Evolutionary conservation across 2,329 filamentous ascomycete genomes (phyloP), one percentile per base, ranked within the genome.

Genomic region (Amphichorda felina): DNA sequence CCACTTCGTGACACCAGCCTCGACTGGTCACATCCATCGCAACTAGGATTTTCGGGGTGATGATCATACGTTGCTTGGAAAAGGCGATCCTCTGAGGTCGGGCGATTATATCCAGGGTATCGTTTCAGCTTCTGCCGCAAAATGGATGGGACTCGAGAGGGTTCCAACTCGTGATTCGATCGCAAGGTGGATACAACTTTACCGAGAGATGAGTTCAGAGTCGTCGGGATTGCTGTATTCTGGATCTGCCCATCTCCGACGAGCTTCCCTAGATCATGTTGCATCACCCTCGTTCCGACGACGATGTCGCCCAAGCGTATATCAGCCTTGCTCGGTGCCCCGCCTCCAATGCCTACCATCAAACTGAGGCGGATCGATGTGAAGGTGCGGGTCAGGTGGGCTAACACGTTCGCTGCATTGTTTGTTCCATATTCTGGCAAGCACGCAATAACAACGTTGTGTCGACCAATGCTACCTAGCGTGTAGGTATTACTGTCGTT

Each of bases 311-410:
- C 47, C 1, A 49, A 38, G 24, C 40, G 38, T 9, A 49, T 27
- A 7, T 48, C 45, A 13, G 15, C 34, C 10, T 36, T 28, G 18
- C 34, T 36, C 3, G 51, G 51, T 0, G 38, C 41, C 1, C 48
- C 50, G 10, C 49, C 50, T 14, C 51, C 50, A 1, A 53, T 48
- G 2, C 51, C 49, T 4, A 53, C 51, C 35, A 54, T 45, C 8
- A 47, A 14, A 1, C 29, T 35, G 1, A 33, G 26, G 2, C 34
- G 38, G 8, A 43, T 36, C 3, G 8, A 43, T 1, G 41, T 41
- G 21, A 47, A 47, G 2, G 31, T 43, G 4, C 38, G 24, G 3
- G 10, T 31, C 33, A 45, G 31, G n/a, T 45, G 27, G 11, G 33
- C 41, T 2, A 38, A 30, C 2, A 43, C 41, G 4, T 32, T 34